Percentiles rank a stretch among this genome's conserved stretches.
These are phyloP conservation scores for Glomus cerebriforme DNA, from an alignment of 192 early-diverging fungal species.

Conservation along the genomic window DNA sequence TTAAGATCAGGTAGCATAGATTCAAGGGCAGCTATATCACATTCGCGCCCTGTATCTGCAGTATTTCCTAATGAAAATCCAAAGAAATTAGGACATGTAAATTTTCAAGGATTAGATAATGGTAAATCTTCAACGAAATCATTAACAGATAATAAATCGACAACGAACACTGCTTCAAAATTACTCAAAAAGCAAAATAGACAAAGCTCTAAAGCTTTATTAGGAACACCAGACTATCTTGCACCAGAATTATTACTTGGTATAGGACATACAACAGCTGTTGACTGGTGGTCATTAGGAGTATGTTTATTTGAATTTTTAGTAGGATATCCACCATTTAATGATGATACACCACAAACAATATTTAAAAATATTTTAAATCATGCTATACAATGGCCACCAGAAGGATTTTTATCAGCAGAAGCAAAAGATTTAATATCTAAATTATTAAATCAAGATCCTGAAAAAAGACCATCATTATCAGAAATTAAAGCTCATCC, in stretches of 20 bases:
- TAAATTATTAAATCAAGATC: conserved; percentile 73
- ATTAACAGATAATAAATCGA: not conserved
- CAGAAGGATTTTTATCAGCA: conserved; percentile 54
- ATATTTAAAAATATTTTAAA: conserved; percentile 92
- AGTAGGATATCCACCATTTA: conserved; percentile 88
- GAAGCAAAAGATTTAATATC: conserved; percentile 75
- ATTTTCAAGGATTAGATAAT: conserved; percentile 13
- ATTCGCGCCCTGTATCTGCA: conserved; percentile 24
- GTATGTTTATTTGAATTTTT: conserved; percentile 91
- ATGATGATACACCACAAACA: conserved; percentile 78
- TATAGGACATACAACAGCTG: conserved; percentile 77
- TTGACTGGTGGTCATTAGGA: conserved; percentile 97
- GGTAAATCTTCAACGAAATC: not conserved
- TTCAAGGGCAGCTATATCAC: not conserved
- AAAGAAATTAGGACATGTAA: not conserved
- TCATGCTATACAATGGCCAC: conserved; percentile 67
- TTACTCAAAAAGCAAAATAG: conserved; percentile 38
- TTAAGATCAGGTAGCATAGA: not conserved
- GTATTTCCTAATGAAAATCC: conserved; percentile 28
- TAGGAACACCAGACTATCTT: conserved; percentile 94
- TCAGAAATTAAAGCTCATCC: conserved; percentile 67
- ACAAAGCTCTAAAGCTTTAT: conserved; percentile 51
- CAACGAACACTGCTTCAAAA: not conserved
- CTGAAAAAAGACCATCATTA: conserved; percentile 63
- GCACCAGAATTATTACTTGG: conserved; percentile 92